Base-by-base conservation (phyloP, 2,329 filamentous ascomycete species). In the Trichoderma gracile region DNA sequence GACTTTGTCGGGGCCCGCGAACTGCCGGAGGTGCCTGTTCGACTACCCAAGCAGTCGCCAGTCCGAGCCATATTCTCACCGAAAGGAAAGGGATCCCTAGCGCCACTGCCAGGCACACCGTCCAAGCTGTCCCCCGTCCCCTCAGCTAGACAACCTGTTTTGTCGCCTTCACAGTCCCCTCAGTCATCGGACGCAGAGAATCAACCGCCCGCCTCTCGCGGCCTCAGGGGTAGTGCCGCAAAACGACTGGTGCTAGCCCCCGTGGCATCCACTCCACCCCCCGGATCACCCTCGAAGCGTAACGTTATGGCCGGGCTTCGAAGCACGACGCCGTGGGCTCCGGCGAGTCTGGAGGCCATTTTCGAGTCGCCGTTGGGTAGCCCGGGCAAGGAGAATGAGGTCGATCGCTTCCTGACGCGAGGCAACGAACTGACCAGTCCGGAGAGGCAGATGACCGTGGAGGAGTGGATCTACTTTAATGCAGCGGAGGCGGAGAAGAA, bases 381-480 rank as follows among this genome's bases (percentile, higher is more conserved):
- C 15, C 70, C 77, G 14, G 80, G 83, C 49, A 83, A 83, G 71
- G 83, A 88, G 69, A 87, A 85, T 63, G 76, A 77, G 0, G 78
- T 79, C 2, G 78, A 79, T 19, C 76, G 78, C 10, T 78, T 86
- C 27, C 74, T 89, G 17, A 81, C 79, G 63, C 80, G 82, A 45
- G 86, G 85, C 14, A 81, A 81, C 0, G 84, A 84, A 15, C 78
- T 99, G 60, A 89, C 85, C 2, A 90, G 84, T 60, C 85, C 88
- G 0, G 95, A 98, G 79, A 93, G 90, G 80, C 81, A 84, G 43
- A 97, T 99, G 93, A 94, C 88, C 5, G 92, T 98, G 0, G 92
- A 97, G 75, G 88, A 97, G 76, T 99, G 94, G 92, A 90, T 99
- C 45, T 81, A 88, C 65, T 85, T 89, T 77, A 93, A 95, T 69